Evolutionary conservation across 2,329 filamentous ascomycete species (phyloP).

Genomic region (Fusarium torreyae): DNA sequence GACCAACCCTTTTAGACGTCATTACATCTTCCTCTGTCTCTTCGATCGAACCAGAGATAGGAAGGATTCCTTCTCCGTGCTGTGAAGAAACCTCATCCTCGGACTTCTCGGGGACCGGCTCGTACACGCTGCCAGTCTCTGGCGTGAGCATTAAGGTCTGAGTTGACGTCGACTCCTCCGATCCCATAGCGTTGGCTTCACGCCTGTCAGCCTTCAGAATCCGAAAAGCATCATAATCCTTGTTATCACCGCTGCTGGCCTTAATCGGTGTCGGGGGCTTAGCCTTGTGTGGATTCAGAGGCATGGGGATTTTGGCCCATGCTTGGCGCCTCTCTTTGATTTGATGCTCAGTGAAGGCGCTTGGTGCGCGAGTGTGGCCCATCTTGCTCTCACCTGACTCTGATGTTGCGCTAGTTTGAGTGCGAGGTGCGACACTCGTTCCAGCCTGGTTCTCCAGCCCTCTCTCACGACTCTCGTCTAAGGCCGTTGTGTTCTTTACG

Average conservation of each 20-base stretch:
- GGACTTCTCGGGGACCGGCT: slow-evolving; percentile 11
- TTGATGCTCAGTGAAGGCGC: slow-evolving; percentile 52
- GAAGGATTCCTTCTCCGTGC: not conserved
- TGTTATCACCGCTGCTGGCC: not conserved
- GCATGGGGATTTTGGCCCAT: slow-evolving; percentile 56
- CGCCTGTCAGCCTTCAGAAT: slow-evolving; percentile 5
- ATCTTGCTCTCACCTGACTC: not conserved
- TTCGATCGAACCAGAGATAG: not conserved
- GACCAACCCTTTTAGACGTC: not conserved
- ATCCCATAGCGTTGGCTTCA: slow-evolving; percentile 16
- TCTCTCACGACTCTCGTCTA: not conserved
- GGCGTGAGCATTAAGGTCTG: slow-evolving; percentile 26
- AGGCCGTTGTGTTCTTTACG: not conserved
- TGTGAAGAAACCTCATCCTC: not conserved
- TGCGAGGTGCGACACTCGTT: not conserved
- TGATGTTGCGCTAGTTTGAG: not conserved
- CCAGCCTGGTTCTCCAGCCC: not conserved
- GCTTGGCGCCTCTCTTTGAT: slow-evolving; percentile 52
- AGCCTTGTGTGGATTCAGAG: slow-evolving; percentile 47
- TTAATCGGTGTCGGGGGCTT: slow-evolving; percentile 22
- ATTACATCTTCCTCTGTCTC: not conserved
- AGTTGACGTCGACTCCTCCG: slow-evolving; percentile 29
- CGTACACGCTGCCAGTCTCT: slow-evolving; percentile 26
- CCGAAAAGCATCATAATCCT: not conserved
- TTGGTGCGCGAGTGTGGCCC: slow-evolving; percentile 31